phyloP scores from a whole-genome alignment of 148 eudicot species.

The Rhododendron williamsianum region DNA sequence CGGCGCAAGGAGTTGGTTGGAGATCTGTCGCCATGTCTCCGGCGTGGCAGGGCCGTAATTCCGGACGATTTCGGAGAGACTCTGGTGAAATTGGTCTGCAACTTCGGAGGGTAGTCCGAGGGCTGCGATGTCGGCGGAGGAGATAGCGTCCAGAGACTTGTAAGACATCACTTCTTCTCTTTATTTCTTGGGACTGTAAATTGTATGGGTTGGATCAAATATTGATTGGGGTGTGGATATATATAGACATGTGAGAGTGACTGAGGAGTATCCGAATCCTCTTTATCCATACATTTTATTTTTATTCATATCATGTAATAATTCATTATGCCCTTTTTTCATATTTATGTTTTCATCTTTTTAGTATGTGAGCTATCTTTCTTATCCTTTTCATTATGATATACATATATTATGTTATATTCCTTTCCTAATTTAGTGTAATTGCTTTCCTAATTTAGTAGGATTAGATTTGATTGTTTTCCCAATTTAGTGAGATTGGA shows the following conservation, averaged over 20 bases:
- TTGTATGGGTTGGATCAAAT: not conserved
- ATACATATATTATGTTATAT: no score
- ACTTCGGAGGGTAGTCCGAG: constrained; percentile 34
- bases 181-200: not conserved
- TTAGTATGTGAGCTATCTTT: no score
- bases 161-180: constrained; percentile 29
- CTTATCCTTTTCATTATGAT: no score
- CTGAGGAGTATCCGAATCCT: no score
- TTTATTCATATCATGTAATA: no score
- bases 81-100: constrained; percentile 39
- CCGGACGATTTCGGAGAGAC: constrained; percentile 40
- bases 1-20: constrained; percentile 49
- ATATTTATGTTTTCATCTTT: no score
- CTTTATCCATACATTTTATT: no score
- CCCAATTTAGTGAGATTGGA: no score
- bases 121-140: constrained; percentile 50
- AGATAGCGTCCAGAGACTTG: constrained; percentile 48
- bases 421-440: no score
- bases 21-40: constrained; percentile 55
- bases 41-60: constrained; percentile 48
- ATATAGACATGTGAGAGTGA: not conserved
- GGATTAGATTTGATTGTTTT: no score
- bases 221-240: not conserved
- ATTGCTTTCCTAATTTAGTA: no score
- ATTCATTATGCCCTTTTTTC: no score